Evolutionary conservation across 345 rosid species (phyloP).

Genomic region (Gossypium stocksii): DNA sequence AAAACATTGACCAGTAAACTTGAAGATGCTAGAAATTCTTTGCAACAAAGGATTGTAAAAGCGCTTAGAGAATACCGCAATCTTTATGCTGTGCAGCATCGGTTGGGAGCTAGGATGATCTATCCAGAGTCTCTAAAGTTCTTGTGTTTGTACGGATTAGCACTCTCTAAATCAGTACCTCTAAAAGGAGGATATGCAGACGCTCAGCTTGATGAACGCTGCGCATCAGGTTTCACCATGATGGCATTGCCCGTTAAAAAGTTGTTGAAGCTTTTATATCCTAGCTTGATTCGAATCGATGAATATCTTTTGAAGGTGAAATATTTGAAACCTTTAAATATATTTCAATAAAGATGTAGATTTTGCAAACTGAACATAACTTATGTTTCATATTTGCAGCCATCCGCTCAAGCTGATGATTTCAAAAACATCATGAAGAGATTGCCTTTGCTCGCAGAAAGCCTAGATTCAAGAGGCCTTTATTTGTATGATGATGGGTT

Average conservation of each 20-base stretch:
- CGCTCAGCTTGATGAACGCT: conserved; percentile 85
- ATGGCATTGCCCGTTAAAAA: conserved; percentile 91
- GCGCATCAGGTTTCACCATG: conserved; percentile 93
- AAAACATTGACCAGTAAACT: conserved; percentile 77
- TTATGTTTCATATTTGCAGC: conserved; percentile 50
- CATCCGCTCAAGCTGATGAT: conserved; percentile 43
- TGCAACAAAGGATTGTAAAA: conserved; percentile 82
- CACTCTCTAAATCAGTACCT: conserved; percentile 73
- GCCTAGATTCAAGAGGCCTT: conserved; percentile 92
- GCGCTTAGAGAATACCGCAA: conserved; percentile 88
- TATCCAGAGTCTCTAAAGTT: conserved; percentile 89
- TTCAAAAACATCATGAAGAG: conserved; percentile 38
- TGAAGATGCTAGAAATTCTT: conserved; percentile 82
- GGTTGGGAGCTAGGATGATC: conserved; percentile 87
- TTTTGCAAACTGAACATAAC: conserved; percentile 7
- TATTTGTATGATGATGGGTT: conserved; percentile 88
- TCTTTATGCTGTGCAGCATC: conserved; percentile 91
- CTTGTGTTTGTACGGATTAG: conserved; percentile 80
- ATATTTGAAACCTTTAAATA: background rate
- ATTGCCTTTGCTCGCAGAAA: conserved; percentile 68
- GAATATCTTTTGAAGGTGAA: conserved; percentile 75
- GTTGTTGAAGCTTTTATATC: conserved; percentile 82
- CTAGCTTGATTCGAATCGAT: conserved; percentile 75
- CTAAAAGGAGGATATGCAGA: conserved; percentile 91
- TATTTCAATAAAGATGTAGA: background rate